phyloP scores from a whole-genome alignment of 2,329 filamentous ascomycete species.

The Aspergillus ochraceoroseus region DNA sequence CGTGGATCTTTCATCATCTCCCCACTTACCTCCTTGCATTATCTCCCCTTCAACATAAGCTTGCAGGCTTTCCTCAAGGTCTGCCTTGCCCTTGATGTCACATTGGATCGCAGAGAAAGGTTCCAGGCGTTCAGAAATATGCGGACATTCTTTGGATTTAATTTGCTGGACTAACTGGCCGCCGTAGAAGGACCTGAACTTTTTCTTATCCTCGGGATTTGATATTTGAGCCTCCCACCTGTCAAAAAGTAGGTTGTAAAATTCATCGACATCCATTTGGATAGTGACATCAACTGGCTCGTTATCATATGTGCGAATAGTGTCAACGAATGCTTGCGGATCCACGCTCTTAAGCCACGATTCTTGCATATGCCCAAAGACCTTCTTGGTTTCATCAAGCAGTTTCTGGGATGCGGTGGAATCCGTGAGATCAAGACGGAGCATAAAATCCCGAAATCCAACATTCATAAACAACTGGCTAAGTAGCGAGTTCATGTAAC shows the following conservation, averaged over 20 bases:
- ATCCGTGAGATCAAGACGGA: constrained; percentile 58
- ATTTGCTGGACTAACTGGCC: constrained; percentile 92
- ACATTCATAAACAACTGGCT: constrained; percentile 96
- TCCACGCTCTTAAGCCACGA: constrained; percentile 69
- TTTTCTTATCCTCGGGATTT: constrained; percentile 61
- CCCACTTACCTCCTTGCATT: constrained; percentile 72
- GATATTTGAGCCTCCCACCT: constrained; percentile 79
- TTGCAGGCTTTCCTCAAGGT: constrained; percentile 77
- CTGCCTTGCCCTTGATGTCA: constrained; percentile 87
- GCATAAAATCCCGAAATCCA: constrained; percentile 77
- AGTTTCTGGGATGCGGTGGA: constrained; percentile 58
- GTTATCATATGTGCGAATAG: constrained; percentile 78
- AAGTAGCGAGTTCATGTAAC: constrained; percentile 91
- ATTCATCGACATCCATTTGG: constrained; percentile 98
- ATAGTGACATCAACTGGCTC: constrained; percentile 75
- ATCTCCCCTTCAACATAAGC: constrained; percentile 96
- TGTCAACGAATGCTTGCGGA: constrained; percentile 65
- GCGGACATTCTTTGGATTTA: constrained; percentile 87
- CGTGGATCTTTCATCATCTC: not conserved
- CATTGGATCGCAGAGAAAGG: constrained; percentile 93
- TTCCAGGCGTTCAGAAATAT: constrained; percentile 86
- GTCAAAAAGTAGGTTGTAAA: constrained; percentile 90
- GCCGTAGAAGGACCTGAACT: constrained; percentile 78
- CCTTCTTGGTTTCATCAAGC: constrained; percentile 68
- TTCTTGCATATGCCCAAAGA: constrained; percentile 84